Evolutionary conservation across 2,329 filamentous ascomycete species (phyloP), one percentile per base, ranked within the genome.

Genomic region (Nigrograna mackinnonii): DNA sequence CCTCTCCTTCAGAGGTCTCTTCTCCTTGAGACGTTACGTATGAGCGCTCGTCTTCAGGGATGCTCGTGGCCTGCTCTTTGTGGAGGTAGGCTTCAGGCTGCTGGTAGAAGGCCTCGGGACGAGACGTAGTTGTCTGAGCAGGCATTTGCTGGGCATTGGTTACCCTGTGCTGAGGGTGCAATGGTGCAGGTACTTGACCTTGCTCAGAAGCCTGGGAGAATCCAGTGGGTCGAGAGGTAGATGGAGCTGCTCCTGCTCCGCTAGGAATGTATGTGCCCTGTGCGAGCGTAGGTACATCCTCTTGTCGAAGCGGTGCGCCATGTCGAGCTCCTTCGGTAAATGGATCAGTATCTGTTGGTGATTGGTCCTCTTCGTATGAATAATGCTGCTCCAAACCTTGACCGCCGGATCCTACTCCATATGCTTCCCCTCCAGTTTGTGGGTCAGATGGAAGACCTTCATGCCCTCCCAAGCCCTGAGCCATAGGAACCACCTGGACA

Each of bases 401-500:
- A 41, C 56, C 68, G 52, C 58, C 64, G 13, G 58, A 49, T 6
- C 55, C 55, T 21, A 56, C 57, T 36, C 52, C 49, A 46, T 66
- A 65, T 14, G 54, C 41, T 30, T 64, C 61, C n/a, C 66, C 65
- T 13, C 52, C 55, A 11, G 67, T 69, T 11, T 59, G 55, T 12
- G 67, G 66, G 24, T 69, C 59, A 39, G 72, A 74, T 9, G 70
- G 68, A 34, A 67, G 69, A 50, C 74, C 77, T 17, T 68, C 73
- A 42, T 77, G 75, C 32, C 78, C 79, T 58, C 79, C 77, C 11
- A 84, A 77, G 7, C 85, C 85, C 53, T 87, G 85, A 34, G 85
- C 85, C 89, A 95, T 95, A 5, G 94, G 94, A 14, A 97, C 89
- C 11, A 99, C 94, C 62, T 96, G 91, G 11, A 97, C 90, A 31